These are phyloP conservation scores for Onygenales sp. DNA, from an alignment of 2,329 filamentous ascomycete species.

Conservation along the genomic window DNA sequence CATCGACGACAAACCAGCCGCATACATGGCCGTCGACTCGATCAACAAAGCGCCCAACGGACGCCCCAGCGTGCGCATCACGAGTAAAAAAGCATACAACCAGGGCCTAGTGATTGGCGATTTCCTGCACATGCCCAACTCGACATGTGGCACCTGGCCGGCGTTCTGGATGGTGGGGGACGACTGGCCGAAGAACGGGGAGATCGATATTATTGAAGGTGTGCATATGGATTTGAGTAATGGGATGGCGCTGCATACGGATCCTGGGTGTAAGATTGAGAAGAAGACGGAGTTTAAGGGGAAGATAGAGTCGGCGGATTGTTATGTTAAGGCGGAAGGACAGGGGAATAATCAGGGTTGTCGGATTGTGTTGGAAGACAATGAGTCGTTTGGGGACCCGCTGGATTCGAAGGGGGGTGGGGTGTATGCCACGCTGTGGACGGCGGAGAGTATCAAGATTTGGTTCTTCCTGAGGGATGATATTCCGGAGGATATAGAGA, in stretches of 20 bases:
- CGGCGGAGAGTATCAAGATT: conserved; percentile 37
- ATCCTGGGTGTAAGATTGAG: conserved; percentile 32
- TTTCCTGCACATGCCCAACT: conserved; percentile 39
- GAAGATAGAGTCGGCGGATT: conserved; percentile 37
- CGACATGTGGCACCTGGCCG: conserved; percentile 43
- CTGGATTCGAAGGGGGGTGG: conserved; percentile 45
- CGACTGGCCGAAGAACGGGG: conserved; percentile 34
- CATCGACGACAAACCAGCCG: conserved; percentile 16
- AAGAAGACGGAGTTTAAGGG: conserved; percentile 40
- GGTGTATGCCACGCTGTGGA: conserved; percentile 42
- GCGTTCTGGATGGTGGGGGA: conserved; percentile 38
- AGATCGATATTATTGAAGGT: conserved; percentile 46
- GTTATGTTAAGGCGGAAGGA: conserved; percentile 36
- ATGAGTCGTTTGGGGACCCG: conserved; percentile 38
- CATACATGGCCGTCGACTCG: conserved; percentile 39
- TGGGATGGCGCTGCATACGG: conserved; percentile 42
- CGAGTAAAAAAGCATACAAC: conserved; percentile 35
- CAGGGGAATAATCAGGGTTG: conserved; percentile 34
- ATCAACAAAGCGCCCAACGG: conserved; percentile 27
- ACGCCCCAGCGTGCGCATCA: conserved; percentile 37
- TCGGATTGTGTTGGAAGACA: conserved; percentile 27
- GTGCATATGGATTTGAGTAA: conserved; percentile 37
- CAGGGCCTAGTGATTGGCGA: conserved; percentile 40
- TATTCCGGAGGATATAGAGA: conserved; percentile 38
- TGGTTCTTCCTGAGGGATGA: conserved; percentile 41